Evolutionary conservation across 805 yeast genomes (phyloP).

Genomic region (Saccharomycopsis sp.): DNA sequence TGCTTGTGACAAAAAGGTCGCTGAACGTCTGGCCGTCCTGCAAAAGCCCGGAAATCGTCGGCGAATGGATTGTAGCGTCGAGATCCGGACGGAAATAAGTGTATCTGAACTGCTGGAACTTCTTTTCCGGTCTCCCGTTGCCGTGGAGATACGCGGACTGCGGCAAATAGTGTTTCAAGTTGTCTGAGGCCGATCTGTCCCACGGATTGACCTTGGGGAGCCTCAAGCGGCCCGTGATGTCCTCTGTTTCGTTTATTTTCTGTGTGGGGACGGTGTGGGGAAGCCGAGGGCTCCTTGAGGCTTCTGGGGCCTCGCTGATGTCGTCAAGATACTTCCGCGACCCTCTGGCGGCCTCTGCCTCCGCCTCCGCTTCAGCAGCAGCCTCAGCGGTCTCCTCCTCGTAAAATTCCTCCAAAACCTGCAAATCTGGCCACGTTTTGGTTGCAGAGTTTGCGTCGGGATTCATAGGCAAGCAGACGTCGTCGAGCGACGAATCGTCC

Average conservation of each 20-base stretch:
- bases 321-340: background rate
- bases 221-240: slow-evolving; percentile 55
- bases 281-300: background rate
- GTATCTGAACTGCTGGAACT: slow-evolving; percentile 58
- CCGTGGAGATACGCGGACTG: slow-evolving; percentile 15
- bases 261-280: slow-evolving; percentile 24
- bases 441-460: slow-evolving; percentile 28
- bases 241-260: slow-evolving; percentile 46
- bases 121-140: slow-evolving; percentile 5
- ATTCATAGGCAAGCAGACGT: slow-evolving; percentile 86
- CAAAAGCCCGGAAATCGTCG: slow-evolving; percentile 75
- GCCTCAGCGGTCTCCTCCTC: slow-evolving; percentile 45
- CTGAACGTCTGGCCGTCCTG: slow-evolving; percentile 55
- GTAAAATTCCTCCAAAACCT: slow-evolving; percentile 69
- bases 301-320: background rate
- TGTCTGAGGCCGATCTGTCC: slow-evolving; percentile 34
- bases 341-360: slow-evolving; percentile 5
- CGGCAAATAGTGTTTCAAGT: slow-evolving; percentile 9
- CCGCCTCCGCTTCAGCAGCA: too few relatives aligned
- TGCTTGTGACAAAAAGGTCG: slow-evolving; percentile 46
- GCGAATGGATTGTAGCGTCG: slow-evolving; percentile 84
- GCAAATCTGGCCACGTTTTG: slow-evolving; percentile 76
- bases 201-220: slow-evolving; percentile 75
- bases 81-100: slow-evolving; percentile 90
- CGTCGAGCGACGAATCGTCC: slow-evolving; percentile 68